Percentiles rank a stretch among this genome's conserved stretches.
Evolutionary conservation across 768 basidiomycete genomes (phyloP).

Genomic region (Calvatia gigantea): DNA sequence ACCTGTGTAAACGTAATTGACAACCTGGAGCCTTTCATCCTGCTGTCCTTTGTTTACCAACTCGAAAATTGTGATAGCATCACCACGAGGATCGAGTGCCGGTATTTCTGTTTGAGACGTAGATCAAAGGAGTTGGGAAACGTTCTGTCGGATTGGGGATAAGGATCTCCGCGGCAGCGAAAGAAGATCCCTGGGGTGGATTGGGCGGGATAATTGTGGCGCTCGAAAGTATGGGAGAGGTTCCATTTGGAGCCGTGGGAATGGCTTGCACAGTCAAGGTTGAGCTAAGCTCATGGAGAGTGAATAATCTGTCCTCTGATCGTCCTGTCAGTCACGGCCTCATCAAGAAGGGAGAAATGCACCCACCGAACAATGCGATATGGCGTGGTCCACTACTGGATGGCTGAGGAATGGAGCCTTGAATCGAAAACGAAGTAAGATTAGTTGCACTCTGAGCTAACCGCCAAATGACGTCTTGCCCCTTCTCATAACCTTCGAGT

Average conservation of each 20-base stretch:
- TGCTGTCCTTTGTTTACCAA: conserved; percentile 27
- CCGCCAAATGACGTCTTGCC: conserved; percentile 69
- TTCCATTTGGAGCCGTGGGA: conserved; percentile 48
- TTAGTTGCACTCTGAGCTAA: conserved; percentile 42
- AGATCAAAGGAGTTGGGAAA: conserved; percentile 56
- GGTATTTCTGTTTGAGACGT: conserved; percentile 64
- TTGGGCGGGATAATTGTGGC: conserved; percentile 46
- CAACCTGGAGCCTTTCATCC: conserved; percentile 21
- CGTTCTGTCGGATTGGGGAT: conserved; percentile 42
- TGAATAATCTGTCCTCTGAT: conserved; percentile 46
- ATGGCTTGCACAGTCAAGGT: conserved; percentile 58
- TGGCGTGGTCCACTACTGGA: conserved; percentile 62
- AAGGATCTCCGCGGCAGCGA: conserved; percentile 62
- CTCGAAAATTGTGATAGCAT: conserved; percentile 48
- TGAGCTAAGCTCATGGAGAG: conserved; percentile 53
- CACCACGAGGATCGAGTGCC: conserved; percentile 45
- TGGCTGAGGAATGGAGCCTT: conserved; percentile 59
- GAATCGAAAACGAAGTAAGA: conserved; percentile 48
- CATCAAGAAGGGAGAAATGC: conserved; percentile 27
- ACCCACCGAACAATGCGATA: conserved; percentile 25
- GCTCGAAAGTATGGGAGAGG: conserved; percentile 44
- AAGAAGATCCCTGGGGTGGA: conserved; percentile 26
- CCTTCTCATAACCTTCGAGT: conserved; percentile 32
- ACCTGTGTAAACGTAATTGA: conserved; percentile 21
- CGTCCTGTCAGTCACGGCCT: conserved; percentile 20